These are phyloP conservation scores for Mycena metata DNA, from an alignment of 768 basidiomycete genomes.

Conservation along the genomic window DNA sequence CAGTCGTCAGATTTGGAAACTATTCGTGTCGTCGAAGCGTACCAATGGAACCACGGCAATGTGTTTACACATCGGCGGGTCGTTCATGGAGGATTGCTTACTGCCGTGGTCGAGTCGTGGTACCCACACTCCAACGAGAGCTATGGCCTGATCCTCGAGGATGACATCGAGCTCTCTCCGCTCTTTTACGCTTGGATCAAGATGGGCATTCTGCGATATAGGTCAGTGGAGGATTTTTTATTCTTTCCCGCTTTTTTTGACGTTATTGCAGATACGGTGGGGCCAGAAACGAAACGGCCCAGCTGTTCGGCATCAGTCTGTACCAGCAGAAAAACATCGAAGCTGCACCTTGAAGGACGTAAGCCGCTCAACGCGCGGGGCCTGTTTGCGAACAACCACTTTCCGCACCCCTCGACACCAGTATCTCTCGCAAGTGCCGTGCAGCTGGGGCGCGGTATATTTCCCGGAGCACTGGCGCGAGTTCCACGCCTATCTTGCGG, in stretches of 20 bases:
- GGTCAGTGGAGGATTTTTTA: constrained; percentile 55
- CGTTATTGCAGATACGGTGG: constrained; percentile 65
- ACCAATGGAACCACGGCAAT: constrained; percentile 73
- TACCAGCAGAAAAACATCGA: constrained; percentile 91
- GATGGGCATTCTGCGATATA: constrained; percentile 82
- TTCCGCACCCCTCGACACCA: constrained; percentile 67
- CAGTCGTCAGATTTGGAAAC: constrained; percentile 79
- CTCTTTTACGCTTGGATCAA: constrained; percentile 90
- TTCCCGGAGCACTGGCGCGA: constrained; percentile 92
- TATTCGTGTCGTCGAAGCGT: constrained; percentile 60
- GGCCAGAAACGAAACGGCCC: constrained; percentile 52
- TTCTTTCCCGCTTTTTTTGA: neutral
- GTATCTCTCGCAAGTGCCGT: constrained; percentile 91
- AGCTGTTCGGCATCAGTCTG: constrained; percentile 84
- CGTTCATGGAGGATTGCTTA: constrained; percentile 82
- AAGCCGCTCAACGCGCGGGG: constrained; percentile 74
- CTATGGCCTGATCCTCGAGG: constrained; percentile 86
- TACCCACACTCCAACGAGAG: constrained; percentile 80
- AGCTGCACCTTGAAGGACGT: constrained; percentile 75
- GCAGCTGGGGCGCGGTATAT: constrained; percentile 93
- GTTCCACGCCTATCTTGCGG: constrained; percentile 82
- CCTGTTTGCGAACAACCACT: constrained; percentile 61
- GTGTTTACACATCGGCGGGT: constrained; percentile 78
- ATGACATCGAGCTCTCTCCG: constrained; percentile 89
- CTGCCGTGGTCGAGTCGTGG: constrained; percentile 92